Evolutionary conservation across 1,284 basidiomycete genomes (phyloP), one percentile per base, ranked within the genome.

Genomic region (Takashimella tepidaria): DNA sequence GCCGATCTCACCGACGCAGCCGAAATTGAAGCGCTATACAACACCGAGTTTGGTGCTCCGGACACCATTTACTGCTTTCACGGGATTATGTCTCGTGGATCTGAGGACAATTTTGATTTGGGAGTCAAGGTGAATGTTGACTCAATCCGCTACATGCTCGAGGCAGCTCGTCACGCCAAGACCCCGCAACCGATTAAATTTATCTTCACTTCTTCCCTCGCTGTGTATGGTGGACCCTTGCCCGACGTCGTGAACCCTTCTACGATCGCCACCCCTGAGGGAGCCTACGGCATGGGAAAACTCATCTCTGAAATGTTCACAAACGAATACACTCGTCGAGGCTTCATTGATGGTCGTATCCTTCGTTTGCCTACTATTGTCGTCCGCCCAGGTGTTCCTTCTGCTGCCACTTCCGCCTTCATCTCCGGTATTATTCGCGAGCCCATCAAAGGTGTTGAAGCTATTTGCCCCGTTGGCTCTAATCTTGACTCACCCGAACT

Each of bases 371-470:
- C 84, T 1, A 84, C 83, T 8, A 81, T 85, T 56, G 79, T 81
- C 48, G 81, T 84, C 41, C 79, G 83, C 46, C 78, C 83, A 3
- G 70, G 83, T 51, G 73, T 74, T 3, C 83, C 84, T 1, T 77
- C 81, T 3, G 78, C 78, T 5, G 83, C 84, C 1, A 80, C 82
- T 1, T 83, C 81, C 3, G 76, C 82, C 3, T 84, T 84, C 73
- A 78, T 84, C 56, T 83, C 66, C 72, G 83, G 81, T 27, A 81
- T 85, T 66, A 81, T 84, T 54, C 79, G 83, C 16, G 84, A 84
- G 65, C 83, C 84, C 0, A 74, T 85, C 0, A 78, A 81, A 54
- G 82, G 83, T 26, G 55, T 78, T 22, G 67, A 77, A 54, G 73
- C 80, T 22, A 66, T 79, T 51, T 84, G 83, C 67, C 83, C 83